These are phyloP conservation scores for Torulaspora microellipsoides DNA, from an alignment of 805 yeast genomes.

Conservation along the genomic window DNA sequence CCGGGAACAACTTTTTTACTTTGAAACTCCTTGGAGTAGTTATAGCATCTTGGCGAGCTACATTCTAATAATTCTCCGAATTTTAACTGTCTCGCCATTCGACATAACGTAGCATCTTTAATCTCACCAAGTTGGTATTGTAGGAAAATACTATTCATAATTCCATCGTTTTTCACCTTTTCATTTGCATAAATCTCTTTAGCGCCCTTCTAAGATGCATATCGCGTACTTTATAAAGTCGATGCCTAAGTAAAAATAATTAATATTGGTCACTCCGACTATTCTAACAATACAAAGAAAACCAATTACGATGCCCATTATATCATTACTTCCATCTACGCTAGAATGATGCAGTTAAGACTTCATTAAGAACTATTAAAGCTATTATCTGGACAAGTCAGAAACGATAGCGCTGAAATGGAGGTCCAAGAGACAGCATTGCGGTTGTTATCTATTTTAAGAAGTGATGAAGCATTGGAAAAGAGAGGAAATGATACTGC, in stretches of 20 bases:
- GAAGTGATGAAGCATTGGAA: background rate
- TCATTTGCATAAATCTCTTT: background rate
- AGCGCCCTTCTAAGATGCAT: too few relatives aligned
- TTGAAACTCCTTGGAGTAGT: slow-evolving; percentile 4
- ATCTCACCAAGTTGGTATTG: slow-evolving; percentile 15
- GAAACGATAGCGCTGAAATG: background rate
- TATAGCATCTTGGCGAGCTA: slow-evolving; percentile 9
- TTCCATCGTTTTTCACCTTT: background rate
- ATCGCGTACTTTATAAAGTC: too few relatives aligned
- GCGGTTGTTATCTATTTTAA: background rate
- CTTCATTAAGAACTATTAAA: background rate
- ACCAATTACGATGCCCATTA: too few relatives aligned
- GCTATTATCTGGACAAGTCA: background rate
- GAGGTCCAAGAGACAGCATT: background rate
- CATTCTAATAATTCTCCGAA: slow-evolving; percentile 23
- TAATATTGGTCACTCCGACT: too few relatives aligned
- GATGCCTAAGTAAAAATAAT: too few relatives aligned
- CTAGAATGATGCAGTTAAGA: background rate
- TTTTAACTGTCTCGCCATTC: slow-evolving; percentile 13
- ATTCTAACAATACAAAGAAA: too few relatives aligned
- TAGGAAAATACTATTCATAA: slow-evolving; percentile 11
- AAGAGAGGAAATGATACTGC: background rate
- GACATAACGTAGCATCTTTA: slow-evolving; percentile 10
- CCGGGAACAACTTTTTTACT: slow-evolving; percentile 3
- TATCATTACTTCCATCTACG: too few relatives aligned